Evolutionary conservation across 352 stramenopile species (phyloP), one percentile per base, ranked within the genome.

Genomic region (Globisporangium rhizosaccharum): DNA sequence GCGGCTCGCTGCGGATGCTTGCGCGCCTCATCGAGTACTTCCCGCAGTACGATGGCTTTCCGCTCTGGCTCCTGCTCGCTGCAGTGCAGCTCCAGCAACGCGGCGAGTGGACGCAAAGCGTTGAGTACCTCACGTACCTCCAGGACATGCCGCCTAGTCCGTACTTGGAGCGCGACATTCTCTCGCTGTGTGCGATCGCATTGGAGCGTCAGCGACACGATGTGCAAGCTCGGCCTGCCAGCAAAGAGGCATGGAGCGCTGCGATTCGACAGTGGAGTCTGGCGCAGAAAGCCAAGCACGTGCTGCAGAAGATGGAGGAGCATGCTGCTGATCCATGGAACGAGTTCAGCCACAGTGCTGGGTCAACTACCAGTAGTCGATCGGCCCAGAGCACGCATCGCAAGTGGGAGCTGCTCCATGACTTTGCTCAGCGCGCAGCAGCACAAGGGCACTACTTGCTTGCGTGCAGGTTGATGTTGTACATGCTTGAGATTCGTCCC

Each of bases 11-110:
- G 44, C 65, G 67, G 12, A 54, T 90, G 33, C 46, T 92, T 23
- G 75, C 72, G 0, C 71, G 67, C n/a, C 59, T 92, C 6, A 87
- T 92, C 33, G 69, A 88, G 56, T 66, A 73, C 15, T 90, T 86
- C 42, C 62, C 70, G 11, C 64, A 71, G 11, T 64, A 77, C 23
- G 72, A 80, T 11, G 53, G 66, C 1, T 79, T 88, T n/a, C 37
- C 71, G 0, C 42, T 85, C 20, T 87, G 74, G 76, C 50, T 92
- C 42, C 65, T 92, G 28, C 65, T 90, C 5, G 76, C 81, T 1
- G 75, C 76, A 11, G 67, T 84, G 0, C 74, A 87, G 60, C 68
- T 90, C 23, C 75, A 86, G 37, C 78, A 90, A 26, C 30, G 65
- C n/a, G 73, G 71, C 2, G 63, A 78, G 6, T 84, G 74, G 72